A percentile compares a stretch with the other conserved stretches of the same genome.
Evolutionary conservation across 2,329 filamentous ascomycete species (phyloP).

Genomic region (Claviceps sp.): DNA sequence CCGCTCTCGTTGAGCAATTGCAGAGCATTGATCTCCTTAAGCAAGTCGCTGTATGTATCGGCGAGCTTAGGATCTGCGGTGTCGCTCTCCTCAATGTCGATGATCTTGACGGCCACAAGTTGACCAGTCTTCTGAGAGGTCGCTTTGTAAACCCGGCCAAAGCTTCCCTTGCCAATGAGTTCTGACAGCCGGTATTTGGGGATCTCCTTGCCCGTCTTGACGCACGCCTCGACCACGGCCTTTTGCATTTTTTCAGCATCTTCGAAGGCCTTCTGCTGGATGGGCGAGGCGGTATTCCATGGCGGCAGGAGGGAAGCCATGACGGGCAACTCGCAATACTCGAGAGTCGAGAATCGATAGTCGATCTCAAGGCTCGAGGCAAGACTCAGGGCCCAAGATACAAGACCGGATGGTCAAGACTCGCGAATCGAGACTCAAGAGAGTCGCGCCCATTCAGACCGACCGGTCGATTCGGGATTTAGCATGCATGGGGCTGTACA

Average conservation of each 20-base stretch:
- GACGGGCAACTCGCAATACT: constrained; percentile 2
- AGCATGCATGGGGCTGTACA: neutral
- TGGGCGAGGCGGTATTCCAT: constrained; percentile 29
- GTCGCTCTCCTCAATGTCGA: constrained; percentile 70
- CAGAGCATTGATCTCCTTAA: constrained; percentile 56
- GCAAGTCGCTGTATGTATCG: constrained; percentile 55
- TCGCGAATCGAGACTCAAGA: too few relatives aligned
- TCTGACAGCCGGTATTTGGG: constrained; percentile 58
- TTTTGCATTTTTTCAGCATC: constrained; percentile 60
- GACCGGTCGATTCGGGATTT: neutral
- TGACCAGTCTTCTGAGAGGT: constrained; percentile 30
- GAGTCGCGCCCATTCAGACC: neutral
- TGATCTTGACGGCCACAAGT: constrained; percentile 67
- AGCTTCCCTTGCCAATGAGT: constrained; percentile 62
- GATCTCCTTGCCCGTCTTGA: constrained; percentile 42
- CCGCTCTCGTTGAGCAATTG: constrained; percentile 60
- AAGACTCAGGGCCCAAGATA: neutral
- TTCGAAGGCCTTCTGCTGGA: constrained; percentile 48
- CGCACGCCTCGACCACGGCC: constrained; percentile 47
- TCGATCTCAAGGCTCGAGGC: neutral
- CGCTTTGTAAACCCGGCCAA: constrained; percentile 61
- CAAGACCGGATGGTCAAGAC: too few relatives aligned
- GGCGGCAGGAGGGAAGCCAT: constrained; percentile 31
- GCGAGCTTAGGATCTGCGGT: constrained; percentile 49
- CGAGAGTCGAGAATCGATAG: neutral